Evolutionary conservation across 805 yeast genomes (phyloP).

Genomic region (Candida yuanshanica): DNA sequence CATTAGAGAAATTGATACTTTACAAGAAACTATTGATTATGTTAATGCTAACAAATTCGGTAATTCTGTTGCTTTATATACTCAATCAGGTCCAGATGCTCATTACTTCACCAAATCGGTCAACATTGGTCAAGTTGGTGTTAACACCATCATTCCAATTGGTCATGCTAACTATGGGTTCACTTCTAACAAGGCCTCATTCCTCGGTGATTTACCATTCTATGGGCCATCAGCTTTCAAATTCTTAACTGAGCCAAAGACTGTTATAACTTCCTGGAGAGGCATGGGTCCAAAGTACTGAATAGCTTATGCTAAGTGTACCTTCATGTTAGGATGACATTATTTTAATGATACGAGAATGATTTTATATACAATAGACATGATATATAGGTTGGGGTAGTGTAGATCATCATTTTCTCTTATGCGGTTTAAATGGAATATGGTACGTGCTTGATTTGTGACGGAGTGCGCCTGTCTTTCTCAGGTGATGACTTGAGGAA

Average conservation of each 20-base stretch:
- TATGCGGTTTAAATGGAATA: no score
- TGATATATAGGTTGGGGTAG: no score
- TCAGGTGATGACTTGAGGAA: no score
- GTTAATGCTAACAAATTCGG: conserved; percentile 58
- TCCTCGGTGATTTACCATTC: conserved; percentile 77
- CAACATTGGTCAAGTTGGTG: conserved; percentile 73
- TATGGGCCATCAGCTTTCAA: conserved; percentile 71
- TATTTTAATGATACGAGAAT: no score
- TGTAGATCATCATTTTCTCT: no score
- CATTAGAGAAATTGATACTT: conserved; percentile 53
- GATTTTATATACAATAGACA: no score
- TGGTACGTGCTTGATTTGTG: no score
- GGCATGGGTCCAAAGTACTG: conserved; percentile 17
- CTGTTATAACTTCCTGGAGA: conserved; percentile 68
- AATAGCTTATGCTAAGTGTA: no score
- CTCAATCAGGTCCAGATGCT: conserved; percentile 62
- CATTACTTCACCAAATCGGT: conserved; percentile 61
- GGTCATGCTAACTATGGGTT: conserved; percentile 79
- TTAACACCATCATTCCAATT: conserved; percentile 75
- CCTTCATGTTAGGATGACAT: no score
- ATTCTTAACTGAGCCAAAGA: conserved; percentile 72
- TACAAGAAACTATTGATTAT: conserved; percentile 63
- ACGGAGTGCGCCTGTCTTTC: no score
- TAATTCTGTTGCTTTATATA: conserved; percentile 68
- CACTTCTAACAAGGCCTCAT: conserved; percentile 73